Percentiles rank a stretch among this genome's conserved stretches.
phyloP scores from a whole-genome alignment of 148 eudicot species.

The Chenopodium album region DNA sequence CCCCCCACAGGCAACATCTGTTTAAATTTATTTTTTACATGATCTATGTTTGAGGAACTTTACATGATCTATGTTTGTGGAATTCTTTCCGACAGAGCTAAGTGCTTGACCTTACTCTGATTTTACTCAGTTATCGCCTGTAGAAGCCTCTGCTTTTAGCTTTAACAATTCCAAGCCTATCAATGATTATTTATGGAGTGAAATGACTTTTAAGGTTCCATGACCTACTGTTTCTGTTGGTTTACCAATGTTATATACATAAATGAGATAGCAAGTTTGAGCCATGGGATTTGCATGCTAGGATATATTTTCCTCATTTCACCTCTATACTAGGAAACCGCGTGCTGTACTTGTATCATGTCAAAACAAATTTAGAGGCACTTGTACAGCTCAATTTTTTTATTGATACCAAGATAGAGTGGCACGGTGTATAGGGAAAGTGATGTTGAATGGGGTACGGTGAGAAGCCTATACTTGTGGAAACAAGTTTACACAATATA shows the following conservation, averaged over 20 bases:
- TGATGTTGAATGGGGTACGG: background rate
- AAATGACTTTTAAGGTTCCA: background rate
- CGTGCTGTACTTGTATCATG: background rate
- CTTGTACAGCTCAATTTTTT: background rate
- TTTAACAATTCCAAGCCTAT: background rate
- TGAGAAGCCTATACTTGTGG: background rate
- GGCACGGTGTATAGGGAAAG: background rate
- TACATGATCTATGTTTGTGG: background rate
- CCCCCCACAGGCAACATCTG: too few relatives aligned
- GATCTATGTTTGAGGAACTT: background rate
- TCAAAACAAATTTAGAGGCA: background rate
- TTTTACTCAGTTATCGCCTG: background rate
- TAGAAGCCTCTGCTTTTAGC: background rate
- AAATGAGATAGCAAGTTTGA: background rate
- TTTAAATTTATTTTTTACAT: too few relatives aligned
- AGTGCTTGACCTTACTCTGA: background rate
- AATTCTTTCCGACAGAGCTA: background rate
- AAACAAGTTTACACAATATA: background rate
- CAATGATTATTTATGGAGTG: background rate
- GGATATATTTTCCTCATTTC: background rate
- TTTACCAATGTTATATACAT: background rate
- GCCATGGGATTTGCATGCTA: background rate
- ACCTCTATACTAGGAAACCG: background rate
- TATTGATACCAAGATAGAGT: background rate
- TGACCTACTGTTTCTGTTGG: background rate